phyloP scores from a whole-genome alignment of 1,284 basidiomycete genomes.

The Ganoderma meredithae region DNA sequence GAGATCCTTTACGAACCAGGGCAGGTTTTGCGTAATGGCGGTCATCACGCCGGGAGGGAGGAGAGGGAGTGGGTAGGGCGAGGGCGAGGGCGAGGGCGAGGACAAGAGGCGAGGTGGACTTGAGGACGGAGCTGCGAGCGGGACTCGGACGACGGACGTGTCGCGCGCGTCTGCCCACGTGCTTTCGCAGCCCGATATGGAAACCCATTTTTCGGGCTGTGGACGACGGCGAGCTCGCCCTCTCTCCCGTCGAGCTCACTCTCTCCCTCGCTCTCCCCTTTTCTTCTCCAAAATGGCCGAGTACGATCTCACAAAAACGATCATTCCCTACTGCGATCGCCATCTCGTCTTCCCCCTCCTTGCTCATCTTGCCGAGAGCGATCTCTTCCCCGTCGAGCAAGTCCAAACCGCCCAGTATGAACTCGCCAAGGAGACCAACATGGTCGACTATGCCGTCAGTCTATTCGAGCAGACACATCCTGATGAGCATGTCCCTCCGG shows the following conservation, averaged over 20 bases:
- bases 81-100: slow-evolving; percentile 2
- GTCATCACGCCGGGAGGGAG: slow-evolving; percentile 56
- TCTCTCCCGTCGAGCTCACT: slow-evolving; percentile 22
- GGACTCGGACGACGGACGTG: slow-evolving; percentile 2
- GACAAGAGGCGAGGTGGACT: neutral
- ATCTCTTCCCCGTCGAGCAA: slow-evolving; percentile 78
- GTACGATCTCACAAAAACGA: slow-evolving; percentile 89
- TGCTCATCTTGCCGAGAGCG: slow-evolving; percentile 81
- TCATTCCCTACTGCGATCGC: slow-evolving; percentile 93
- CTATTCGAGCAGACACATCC: slow-evolving; percentile 83
- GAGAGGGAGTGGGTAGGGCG: slow-evolving; percentile 9
- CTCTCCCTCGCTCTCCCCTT: neutral
- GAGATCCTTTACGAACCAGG: slow-evolving; percentile 83
- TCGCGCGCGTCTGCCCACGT: slow-evolving; percentile 24
- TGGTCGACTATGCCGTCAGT: slow-evolving; percentile 90
- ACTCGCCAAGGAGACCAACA: slow-evolving; percentile 95
- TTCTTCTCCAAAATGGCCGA: slow-evolving; percentile 68
- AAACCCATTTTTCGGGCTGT: slow-evolving; percentile 27
- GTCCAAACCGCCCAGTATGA: slow-evolving; percentile 93
- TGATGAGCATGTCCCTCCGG: slow-evolving; percentile 69
- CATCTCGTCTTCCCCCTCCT: slow-evolving; percentile 95
- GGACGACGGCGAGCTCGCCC: slow-evolving; percentile 19
- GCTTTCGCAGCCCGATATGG: slow-evolving; percentile 22
- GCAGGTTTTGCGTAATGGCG: slow-evolving; percentile 75
- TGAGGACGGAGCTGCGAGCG: slow-evolving; percentile 6